A percentile compares a stretch with the other conserved stretches of the same genome.
Conservation (phyloP, 495 filamentous ascomycete species). For the Gamarada debralockiae region DNA sequence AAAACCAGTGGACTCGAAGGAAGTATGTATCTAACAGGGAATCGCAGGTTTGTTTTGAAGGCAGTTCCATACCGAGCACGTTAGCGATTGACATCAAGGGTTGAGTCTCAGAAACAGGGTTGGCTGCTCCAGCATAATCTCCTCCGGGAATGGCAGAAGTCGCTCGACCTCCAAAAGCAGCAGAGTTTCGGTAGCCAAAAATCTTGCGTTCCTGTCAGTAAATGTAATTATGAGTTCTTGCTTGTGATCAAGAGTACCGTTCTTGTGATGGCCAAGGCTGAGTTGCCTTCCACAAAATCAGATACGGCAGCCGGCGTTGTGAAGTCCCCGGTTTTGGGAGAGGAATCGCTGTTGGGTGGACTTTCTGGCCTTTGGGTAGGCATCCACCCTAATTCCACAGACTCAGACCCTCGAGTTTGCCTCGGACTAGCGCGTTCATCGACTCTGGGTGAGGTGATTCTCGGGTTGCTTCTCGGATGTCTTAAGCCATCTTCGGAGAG, state of each 20-base stretch:
- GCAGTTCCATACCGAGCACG: constrained; percentile 22
- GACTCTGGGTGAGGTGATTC: too few relatives aligned
- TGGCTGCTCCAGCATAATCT: not conserved
- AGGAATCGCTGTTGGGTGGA: too few relatives aligned
- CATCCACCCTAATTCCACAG: too few relatives aligned
- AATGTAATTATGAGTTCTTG: not conserved
- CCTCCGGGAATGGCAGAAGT: constrained; percentile 32
- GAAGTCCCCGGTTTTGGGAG: too few relatives aligned
- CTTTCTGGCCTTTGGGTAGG: too few relatives aligned
- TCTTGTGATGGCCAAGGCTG: constrained; percentile 3
- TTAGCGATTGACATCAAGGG: constrained; percentile 18
- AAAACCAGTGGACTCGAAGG: too few relatives aligned
- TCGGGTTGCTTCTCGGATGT: too few relatives aligned
- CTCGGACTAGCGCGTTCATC: too few relatives aligned
- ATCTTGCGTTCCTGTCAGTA: constrained; percentile 1
- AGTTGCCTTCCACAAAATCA: not conserved
- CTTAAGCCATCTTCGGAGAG: too few relatives aligned
- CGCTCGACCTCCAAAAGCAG: constrained; percentile 11
- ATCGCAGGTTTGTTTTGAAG: constrained; percentile 21
- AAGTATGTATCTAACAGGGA: too few relatives aligned
- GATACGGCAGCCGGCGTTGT: too few relatives aligned
- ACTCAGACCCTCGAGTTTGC: too few relatives aligned
- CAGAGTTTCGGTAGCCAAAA: constrained; percentile 1
- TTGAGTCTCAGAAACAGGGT: constrained; percentile 7
- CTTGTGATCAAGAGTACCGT: not conserved